Conservation (phyloP, 768 basidiomycete species). For the Xerocomellus amylosporus region DNA sequence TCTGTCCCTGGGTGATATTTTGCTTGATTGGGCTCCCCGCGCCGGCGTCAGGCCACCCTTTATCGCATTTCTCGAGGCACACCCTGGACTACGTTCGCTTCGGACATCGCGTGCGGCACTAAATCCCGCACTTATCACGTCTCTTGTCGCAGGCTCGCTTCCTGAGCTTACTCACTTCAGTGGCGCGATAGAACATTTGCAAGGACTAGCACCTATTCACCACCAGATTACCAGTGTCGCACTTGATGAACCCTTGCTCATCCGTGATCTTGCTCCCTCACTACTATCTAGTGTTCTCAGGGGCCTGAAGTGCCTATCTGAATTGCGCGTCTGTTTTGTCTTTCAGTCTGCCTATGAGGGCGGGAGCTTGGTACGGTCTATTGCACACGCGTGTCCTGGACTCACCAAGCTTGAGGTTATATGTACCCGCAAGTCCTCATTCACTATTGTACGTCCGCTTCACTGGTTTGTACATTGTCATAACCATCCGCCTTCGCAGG, state of each 20-base stretch:
- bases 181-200: slow-evolving; percentile 66
- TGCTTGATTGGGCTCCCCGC: slow-evolving; percentile 50
- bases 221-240: slow-evolving; percentile 52
- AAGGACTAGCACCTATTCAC: slow-evolving; percentile 51
- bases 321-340: slow-evolving; percentile 62
- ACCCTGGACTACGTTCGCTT: slow-evolving; percentile 49
- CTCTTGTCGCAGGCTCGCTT: slow-evolving; percentile 46
- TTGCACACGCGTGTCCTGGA: slow-evolving; percentile 63
- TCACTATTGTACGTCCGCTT: slow-evolving; percentile 55
- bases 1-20: slow-evolving; percentile 63
- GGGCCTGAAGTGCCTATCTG: slow-evolving; percentile 51
- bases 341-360: slow-evolving; percentile 75
- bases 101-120: slow-evolving; percentile 53
- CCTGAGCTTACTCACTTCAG: slow-evolving; percentile 55
- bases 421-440: slow-evolving; percentile 66
- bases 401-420: slow-evolving; percentile 62
- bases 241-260: slow-evolving; percentile 63
- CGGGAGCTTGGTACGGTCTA: slow-evolving; percentile 62
- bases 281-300: slow-evolving; percentile 59
- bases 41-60: slow-evolving; percentile 54
- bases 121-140: slow-evolving; percentile 50
- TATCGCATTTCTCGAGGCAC: slow-evolving; percentile 64
- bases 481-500: slow-evolving; percentile 13
- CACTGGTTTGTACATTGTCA: neutral
- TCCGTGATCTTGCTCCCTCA: slow-evolving; percentile 65